Evolutionary conservation across 2,329 filamentous ascomycete species (phyloP).

Genomic region (Pseudogymnoascus sp.): DNA sequence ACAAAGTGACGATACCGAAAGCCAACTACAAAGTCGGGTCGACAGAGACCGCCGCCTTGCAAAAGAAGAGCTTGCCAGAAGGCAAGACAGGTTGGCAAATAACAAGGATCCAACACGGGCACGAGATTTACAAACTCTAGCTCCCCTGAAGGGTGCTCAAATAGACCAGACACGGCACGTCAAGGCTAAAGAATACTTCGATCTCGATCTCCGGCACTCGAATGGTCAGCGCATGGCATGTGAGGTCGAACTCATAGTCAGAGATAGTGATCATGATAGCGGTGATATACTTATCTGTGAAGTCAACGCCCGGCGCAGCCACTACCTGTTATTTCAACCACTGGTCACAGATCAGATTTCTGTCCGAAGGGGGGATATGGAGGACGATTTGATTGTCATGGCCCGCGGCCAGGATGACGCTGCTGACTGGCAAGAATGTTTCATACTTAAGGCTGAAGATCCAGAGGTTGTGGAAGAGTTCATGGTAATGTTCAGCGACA

Average conservation of each 20-base stretch:
- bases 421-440: slow-evolving; percentile 72
- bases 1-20: neutral
- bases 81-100: slow-evolving; percentile 79
- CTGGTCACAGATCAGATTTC: slow-evolving; percentile 67
- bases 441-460: slow-evolving; percentile 62
- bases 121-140: slow-evolving; percentile 70
- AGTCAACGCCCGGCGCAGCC: slow-evolving; percentile 61
- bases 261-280: slow-evolving; percentile 61
- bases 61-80: slow-evolving; percentile 62
- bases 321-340: slow-evolving; percentile 87
- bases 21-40: slow-evolving; percentile 43
- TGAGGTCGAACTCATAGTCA: slow-evolving; percentile 75
- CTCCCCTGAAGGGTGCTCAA: slow-evolving; percentile 56
- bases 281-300: slow-evolving; percentile 92
- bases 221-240: slow-evolving; percentile 86
- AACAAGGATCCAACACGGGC: slow-evolving; percentile 73
- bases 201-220: slow-evolving; percentile 75
- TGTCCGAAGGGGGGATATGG: slow-evolving; percentile 63
- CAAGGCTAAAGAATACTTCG: slow-evolving; percentile 81
- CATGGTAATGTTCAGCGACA: slow-evolving; percentile 28
- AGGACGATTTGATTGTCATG: slow-evolving; percentile 76
- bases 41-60: slow-evolving; percentile 65
- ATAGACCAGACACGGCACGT: slow-evolving; percentile 77
- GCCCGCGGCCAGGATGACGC: slow-evolving; percentile 60
- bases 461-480: slow-evolving; percentile 53